These are phyloP conservation scores for Grosmannia penicillata DNA, from an alignment of 2,329 filamentous ascomycete species.

Conservation along the genomic window DNA sequence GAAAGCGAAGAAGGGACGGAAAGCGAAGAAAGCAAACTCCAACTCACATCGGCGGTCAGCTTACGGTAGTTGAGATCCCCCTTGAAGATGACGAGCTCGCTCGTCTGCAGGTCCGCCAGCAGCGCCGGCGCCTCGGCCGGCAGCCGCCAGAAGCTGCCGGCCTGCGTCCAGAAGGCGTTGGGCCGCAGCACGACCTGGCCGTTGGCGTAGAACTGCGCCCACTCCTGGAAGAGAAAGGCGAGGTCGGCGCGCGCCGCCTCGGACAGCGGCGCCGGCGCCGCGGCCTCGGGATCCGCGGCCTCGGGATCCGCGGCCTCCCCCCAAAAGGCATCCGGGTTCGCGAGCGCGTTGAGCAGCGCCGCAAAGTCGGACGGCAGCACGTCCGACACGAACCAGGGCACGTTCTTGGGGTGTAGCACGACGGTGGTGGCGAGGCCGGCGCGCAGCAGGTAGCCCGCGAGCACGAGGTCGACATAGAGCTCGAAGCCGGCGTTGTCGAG, in stretches of 20 bases:
- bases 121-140: constrained; percentile 53
- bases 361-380: constrained; percentile 77
- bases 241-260: constrained; percentile 54
- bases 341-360: constrained; percentile 67
- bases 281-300: constrained; percentile 44
- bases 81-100: constrained; percentile 89
- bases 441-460: constrained; percentile 79
- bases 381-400: constrained; percentile 97
- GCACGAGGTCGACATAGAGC: constrained; percentile 84
- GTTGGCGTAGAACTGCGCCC: constrained; percentile 66
- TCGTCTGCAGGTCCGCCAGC: constrained; percentile 62
- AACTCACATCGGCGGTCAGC: constrained; percentile 67
- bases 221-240: constrained; percentile 66
- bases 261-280: constrained; percentile 45
- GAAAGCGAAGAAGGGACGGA: background rate
- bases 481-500: constrained; percentile 97
- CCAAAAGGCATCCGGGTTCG: constrained; percentile 66
- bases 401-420: constrained; percentile 82
- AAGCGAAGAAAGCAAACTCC: background rate
- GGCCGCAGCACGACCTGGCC: constrained; percentile 72
- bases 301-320: constrained; percentile 50
- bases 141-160: constrained; percentile 78
- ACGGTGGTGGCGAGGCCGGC: constrained; percentile 74
- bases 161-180: constrained; percentile 83
- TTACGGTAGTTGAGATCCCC: constrained; percentile 96